Evolutionary conservation across 2,329 filamentous ascomycete species (phyloP).

Genomic region (Leptographium flavum): DNA sequence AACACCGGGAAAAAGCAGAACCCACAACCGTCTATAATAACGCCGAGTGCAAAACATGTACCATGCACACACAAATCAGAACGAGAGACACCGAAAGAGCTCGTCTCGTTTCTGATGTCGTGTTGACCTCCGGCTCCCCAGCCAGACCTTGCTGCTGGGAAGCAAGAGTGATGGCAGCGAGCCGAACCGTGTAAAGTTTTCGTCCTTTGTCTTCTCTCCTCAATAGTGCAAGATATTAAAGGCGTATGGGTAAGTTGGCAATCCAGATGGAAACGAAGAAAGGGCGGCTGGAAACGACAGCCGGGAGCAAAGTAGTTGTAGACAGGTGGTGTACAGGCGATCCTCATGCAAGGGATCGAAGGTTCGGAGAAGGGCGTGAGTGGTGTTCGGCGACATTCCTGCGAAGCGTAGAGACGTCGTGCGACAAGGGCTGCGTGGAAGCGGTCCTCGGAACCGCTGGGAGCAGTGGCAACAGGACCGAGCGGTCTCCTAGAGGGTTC

Average conservation of each 20-base stretch:
- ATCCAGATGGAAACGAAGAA: neutral
- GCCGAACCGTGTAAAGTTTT: slow-evolving; percentile 13
- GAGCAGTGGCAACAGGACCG: neutral
- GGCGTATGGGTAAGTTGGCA: slow-evolving; percentile 9
- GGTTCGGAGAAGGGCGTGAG: neutral
- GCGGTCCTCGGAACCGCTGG: neutral
- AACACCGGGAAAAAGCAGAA: slow-evolving; percentile 4
- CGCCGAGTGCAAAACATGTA: slow-evolving; percentile 4
- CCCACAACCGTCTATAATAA: slow-evolving; percentile 8
- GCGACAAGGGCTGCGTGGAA: neutral
- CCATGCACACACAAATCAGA: slow-evolving; percentile 4
- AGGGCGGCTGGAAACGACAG: neutral
- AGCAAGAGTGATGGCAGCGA: slow-evolving; percentile 15
- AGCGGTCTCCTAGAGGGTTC: too few species aligned
- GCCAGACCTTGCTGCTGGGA: slow-evolving; percentile 14
- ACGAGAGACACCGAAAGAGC: neutral
- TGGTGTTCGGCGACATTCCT: neutral
- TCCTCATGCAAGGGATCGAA: neutral
- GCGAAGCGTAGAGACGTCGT: neutral
- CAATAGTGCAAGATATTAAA: slow-evolving; percentile 18
- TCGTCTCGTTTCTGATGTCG: neutral
- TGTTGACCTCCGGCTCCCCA: slow-evolving; percentile 1
- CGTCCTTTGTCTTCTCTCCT: slow-evolving; percentile 1
- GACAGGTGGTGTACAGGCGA: neutral
- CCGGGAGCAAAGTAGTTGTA: neutral